Conservation (phyloP, 805 yeast genomes). For the Metschnikowia orientalis region DNA sequence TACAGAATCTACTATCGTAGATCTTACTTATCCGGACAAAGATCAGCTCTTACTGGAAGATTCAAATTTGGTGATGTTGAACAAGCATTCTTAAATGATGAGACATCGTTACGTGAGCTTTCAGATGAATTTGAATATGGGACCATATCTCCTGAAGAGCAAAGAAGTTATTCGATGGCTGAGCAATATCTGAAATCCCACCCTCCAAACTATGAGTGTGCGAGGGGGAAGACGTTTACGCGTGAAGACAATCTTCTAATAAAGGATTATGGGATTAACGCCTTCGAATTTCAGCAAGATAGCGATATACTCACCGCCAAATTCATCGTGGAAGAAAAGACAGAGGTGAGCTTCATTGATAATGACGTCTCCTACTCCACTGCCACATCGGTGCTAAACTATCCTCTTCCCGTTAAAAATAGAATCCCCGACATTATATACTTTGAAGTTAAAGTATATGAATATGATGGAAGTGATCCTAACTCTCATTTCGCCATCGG, state of each 20-base stretch:
- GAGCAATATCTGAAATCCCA: slow-evolving; percentile 29
- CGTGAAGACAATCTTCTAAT: slow-evolving; percentile 27
- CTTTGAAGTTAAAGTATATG: slow-evolving; percentile 51
- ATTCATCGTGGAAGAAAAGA: slow-evolving; percentile 36
- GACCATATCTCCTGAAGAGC: slow-evolving; percentile 39
- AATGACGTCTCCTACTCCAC: slow-evolving; percentile 39
- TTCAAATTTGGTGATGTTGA: slow-evolving; percentile 25
- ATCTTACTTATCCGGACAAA: no score
- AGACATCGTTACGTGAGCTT: slow-evolving; percentile 31
- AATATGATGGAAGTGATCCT: slow-evolving; percentile 23
- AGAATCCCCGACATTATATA: slow-evolving; percentile 46
- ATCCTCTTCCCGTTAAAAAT: slow-evolving; percentile 35
- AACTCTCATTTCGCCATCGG: slow-evolving; percentile 62
- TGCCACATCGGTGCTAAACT: slow-evolving; percentile 37
- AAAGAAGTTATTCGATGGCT: slow-evolving; percentile 30
- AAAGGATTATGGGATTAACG: slow-evolving; percentile 36
- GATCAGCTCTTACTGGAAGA: slow-evolving; percentile 3
- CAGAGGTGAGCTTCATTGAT: slow-evolving; percentile 33
- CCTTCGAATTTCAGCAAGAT: slow-evolving; percentile 40
- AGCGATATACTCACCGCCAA: slow-evolving; percentile 27
- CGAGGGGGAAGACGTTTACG: slow-evolving; percentile 31
- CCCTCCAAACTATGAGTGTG: slow-evolving; percentile 31
- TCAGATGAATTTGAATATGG: slow-evolving; percentile 36
- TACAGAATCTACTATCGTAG: no score
- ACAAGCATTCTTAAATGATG: slow-evolving; percentile 38